phyloP scores from a whole-genome alignment of 768 basidiomycete genomes.

The Phaeolepiota aurea region DNA sequence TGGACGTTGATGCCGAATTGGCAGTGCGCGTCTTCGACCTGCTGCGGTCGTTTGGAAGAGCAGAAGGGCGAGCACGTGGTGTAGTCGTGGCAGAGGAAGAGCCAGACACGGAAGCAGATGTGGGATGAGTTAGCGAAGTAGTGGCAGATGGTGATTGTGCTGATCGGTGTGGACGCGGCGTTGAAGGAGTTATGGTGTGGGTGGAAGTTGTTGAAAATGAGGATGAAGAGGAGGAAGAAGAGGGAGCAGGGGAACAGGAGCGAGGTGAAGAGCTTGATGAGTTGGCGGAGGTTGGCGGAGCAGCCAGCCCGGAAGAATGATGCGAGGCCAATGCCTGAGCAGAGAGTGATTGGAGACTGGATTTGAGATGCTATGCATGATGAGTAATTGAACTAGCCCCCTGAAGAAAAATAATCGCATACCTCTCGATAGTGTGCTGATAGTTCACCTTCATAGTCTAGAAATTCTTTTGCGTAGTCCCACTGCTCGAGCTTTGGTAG shows the following conservation, averaged over 20 bases:
- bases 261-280: conserved; percentile 25
- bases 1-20: conserved; percentile 13
- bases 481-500: conserved; percentile 69
- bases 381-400: no score
- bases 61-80: conserved; percentile 12
- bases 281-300: conserved; percentile 14
- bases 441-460: conserved; percentile 67
- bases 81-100: conserved; percentile 32
- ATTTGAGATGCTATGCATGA: conserved; percentile 24
- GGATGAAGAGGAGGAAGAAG: conserved; percentile 57
- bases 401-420: conserved; percentile 10
- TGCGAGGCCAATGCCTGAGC: conserved; percentile 25
- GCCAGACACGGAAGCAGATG: conserved; percentile 27
- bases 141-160: conserved; percentile 16
- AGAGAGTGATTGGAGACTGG: conserved; percentile 31
- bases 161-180: conserved; percentile 21
- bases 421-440: conserved; percentile 43
- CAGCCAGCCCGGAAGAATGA: conserved; percentile 14
- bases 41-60: conserved; percentile 7
- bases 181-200: conserved; percentile 58
- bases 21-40: conserved; percentile 7
- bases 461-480: conserved; percentile 72
- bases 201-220: conserved; percentile 68
- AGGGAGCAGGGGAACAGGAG: conserved; percentile 38
- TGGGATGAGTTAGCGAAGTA: conserved; percentile 13